Percentiles rank a stretch among this genome's conserved stretches.
phyloP scores from a whole-genome alignment of 352 stramenopile genomes.

The Phytophthora multivora region DNA sequence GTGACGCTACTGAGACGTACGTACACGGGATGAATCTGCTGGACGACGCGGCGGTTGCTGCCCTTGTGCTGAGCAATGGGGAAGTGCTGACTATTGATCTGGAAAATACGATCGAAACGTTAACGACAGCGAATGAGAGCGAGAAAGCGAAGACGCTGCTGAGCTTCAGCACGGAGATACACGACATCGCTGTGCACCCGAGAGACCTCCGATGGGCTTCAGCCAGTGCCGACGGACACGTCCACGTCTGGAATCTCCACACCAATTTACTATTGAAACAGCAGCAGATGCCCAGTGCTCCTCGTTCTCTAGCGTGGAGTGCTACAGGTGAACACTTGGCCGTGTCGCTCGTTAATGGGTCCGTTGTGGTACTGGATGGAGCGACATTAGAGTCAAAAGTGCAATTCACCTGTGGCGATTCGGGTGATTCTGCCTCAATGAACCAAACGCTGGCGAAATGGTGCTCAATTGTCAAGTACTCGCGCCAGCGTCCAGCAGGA shows the following conservation, averaged over 20 bases:
- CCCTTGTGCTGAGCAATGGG: constrained; percentile 31
- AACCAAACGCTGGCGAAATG: constrained; percentile 41
- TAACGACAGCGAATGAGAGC: background rate
- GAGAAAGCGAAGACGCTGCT: constrained; percentile 30
- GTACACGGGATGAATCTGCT: constrained; percentile 30
- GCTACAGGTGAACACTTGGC: constrained; percentile 37
- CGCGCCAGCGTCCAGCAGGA: constrained; percentile 11
- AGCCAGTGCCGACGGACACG: constrained; percentile 37
- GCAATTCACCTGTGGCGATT: constrained; percentile 26
- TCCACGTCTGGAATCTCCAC: constrained; percentile 52
- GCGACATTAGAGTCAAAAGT: constrained; percentile 21
- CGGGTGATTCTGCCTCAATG: constrained; percentile 5
- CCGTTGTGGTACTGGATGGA: constrained; percentile 46
- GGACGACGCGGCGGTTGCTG: constrained; percentile 22
- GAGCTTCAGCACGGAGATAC: constrained; percentile 29
- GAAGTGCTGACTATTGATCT: constrained; percentile 37
- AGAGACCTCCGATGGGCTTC: constrained; percentile 44
- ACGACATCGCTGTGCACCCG: constrained; percentile 46
- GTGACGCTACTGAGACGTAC: constrained; percentile 13
- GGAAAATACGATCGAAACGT: constrained; percentile 24
- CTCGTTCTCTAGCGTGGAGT: constrained; percentile 53
- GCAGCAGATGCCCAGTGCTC: constrained; percentile 17
- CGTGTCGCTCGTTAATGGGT: constrained; percentile 46
- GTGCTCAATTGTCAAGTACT: constrained; percentile 64
- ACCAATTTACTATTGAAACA: constrained; percentile 34